Conservation (phyloP, 495 filamentous ascomycete species). For the Lophiostoma macrostomum region DNA sequence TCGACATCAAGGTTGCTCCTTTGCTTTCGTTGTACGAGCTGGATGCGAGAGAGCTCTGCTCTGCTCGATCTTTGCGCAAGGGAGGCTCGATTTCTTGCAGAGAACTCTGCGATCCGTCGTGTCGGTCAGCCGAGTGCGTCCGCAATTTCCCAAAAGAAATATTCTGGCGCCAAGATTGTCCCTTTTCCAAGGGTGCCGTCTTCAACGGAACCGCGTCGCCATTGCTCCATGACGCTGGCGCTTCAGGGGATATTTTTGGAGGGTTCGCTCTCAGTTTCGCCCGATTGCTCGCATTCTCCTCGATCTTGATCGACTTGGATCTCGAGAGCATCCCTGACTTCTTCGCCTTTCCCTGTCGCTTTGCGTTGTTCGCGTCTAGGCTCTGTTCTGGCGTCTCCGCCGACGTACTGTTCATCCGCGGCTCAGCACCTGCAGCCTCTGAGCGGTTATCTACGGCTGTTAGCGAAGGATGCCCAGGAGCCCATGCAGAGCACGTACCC, state of each 20-base stretch:
- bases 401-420: slow-evolving; percentile 7
- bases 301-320: slow-evolving; percentile 29
- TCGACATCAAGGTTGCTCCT: slow-evolving; percentile 50
- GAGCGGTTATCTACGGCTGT: slow-evolving; percentile 22
- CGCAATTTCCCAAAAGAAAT: slow-evolving; percentile 57
- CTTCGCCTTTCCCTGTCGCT: slow-evolving; percentile 15
- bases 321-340: slow-evolving; percentile 25
- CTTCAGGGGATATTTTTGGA: slow-evolving; percentile 29
- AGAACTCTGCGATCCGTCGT: slow-evolving; percentile 29
- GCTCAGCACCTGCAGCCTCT: slow-evolving; percentile 5
- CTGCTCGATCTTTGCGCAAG: slow-evolving; percentile 52
- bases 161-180: slow-evolving; percentile 61
- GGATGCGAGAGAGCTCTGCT: slow-evolving; percentile 50
- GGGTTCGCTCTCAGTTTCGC: slow-evolving; percentile 14
- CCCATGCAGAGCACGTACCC: neutral
- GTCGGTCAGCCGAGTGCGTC: slow-evolving; percentile 63
- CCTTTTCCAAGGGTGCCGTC: slow-evolving; percentile 61
- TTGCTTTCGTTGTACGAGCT: slow-evolving; percentile 60
- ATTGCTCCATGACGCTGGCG: slow-evolving; percentile 37
- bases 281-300: slow-evolving; percentile 11
- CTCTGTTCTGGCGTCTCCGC: slow-evolving; percentile 1
- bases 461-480: neutral
- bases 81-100: slow-evolving; percentile 39
- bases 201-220: slow-evolving; percentile 42
- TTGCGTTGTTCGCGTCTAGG: slow-evolving; percentile 3